Evolutionary conservation across 371 early-diverging fungal genomes (phyloP).

Genomic region (Zychaea mexicana): DNA sequence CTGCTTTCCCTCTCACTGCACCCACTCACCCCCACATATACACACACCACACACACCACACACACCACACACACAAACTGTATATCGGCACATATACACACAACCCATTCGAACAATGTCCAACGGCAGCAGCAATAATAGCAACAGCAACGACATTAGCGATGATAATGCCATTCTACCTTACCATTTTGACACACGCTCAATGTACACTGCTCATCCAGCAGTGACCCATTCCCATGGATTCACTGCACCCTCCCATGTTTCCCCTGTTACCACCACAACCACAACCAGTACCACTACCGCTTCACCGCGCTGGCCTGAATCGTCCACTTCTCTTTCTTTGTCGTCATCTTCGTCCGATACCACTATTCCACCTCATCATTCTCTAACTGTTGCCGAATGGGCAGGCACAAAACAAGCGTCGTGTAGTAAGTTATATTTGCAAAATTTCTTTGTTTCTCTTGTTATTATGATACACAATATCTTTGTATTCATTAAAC

Average conservation of each 20-base stretch:
- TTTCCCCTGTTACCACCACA: background rate
- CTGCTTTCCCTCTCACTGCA: no score
- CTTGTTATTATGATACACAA: background rate
- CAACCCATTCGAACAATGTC: background rate
- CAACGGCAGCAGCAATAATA: background rate
- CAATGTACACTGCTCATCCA: constrained; percentile 3
- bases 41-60: no score
- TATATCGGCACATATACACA: background rate
- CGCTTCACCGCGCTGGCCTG: no score
- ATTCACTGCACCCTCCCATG: background rate
- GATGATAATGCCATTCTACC: constrained; percentile 3
- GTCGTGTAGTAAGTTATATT: background rate
- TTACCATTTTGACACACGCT: constrained; percentile 8
- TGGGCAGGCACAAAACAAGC: constrained; percentile 11
- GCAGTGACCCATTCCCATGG: background rate
- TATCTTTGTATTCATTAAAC: no score
- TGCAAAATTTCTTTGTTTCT: background rate
- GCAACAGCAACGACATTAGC: background rate
- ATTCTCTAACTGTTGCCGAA: constrained; percentile 10
- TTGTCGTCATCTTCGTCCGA: background rate
- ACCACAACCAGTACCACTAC: background rate
- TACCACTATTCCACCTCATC: background rate
- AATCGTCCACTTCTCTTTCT: constrained; percentile 2
- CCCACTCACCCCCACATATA: no score
- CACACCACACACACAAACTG: no score